phyloP scores from a whole-genome alignment of 305 asterid species.

The Solanum hybrid region DNA sequence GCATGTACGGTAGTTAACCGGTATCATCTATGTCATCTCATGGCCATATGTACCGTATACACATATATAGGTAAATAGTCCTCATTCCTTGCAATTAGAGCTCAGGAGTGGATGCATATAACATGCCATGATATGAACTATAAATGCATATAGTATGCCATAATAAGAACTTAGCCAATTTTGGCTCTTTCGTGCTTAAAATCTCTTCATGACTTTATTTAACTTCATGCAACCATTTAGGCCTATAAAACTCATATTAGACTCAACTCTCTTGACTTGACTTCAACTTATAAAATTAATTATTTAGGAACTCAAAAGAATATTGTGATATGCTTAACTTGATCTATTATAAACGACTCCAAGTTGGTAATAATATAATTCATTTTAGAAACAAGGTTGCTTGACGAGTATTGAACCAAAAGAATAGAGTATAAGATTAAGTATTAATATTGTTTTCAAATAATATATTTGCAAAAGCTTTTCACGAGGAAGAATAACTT shows the following conservation, averaged over 20 bases:
- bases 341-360: not conserved
- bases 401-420: not conserved
- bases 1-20: not conserved
- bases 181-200: not conserved
- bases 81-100: not conserved
- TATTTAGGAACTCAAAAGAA: not conserved
- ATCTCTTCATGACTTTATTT: not conserved
- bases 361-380: not conserved
- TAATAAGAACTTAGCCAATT: not conserved
- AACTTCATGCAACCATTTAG: not conserved
- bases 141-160: not conserved
- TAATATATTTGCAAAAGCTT: not conserved
- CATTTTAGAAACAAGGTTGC: not conserved
- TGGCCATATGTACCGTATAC: not conserved
- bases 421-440: not conserved
- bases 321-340: not conserved
- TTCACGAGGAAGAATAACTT: not conserved
- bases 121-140: not conserved
- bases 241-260: not conserved
- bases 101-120: not conserved
- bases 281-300: not conserved
- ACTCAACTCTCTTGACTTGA: not conserved
- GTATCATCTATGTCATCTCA: not conserved
- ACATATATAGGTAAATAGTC: not conserved
- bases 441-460: not conserved